phyloP scores from a whole-genome alignment of 1,284 basidiomycete genomes.

The Ceratobasidium sp. region DNA sequence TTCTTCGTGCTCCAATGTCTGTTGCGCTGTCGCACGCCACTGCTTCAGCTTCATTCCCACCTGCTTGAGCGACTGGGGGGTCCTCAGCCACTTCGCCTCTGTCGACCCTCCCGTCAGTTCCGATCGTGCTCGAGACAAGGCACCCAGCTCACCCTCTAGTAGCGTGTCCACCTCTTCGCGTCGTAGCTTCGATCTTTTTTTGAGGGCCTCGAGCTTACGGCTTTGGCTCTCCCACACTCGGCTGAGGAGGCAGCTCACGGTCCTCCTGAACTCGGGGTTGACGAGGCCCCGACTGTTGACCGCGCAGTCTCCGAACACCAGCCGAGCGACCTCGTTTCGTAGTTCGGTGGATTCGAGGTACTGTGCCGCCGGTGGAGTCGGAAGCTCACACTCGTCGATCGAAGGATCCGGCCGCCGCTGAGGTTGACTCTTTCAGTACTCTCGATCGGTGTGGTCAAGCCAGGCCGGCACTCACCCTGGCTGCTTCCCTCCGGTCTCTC shows the following conservation, averaged over 20 bases:
- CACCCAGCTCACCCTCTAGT: no score
- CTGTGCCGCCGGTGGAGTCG: background rate
- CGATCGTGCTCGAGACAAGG: no score
- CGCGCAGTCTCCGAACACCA: background rate
- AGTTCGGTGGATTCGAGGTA: background rate
- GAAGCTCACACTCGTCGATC: background rate
- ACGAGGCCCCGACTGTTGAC: background rate
- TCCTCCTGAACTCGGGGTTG: background rate
- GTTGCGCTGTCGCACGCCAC: constrained; percentile 2
- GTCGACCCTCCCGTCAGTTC: no score
- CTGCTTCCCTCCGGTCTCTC: background rate
- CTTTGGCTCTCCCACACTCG: background rate
- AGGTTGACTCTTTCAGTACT: background rate
- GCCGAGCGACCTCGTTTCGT: background rate
- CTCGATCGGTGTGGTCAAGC: background rate
- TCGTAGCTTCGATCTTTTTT: background rate
- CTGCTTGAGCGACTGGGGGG: no score
- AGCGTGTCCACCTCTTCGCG: background rate
- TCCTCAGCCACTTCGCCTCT: no score
- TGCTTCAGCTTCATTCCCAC: background rate
- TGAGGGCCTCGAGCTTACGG: background rate
- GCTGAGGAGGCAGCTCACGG: background rate
- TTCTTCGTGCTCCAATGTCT: constrained; percentile 1
- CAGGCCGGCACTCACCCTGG: background rate
- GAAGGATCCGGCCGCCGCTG: background rate